phyloP scores from a whole-genome alignment of 495 filamentous ascomycete species.

The Stereocaulon alpinum region DNA sequence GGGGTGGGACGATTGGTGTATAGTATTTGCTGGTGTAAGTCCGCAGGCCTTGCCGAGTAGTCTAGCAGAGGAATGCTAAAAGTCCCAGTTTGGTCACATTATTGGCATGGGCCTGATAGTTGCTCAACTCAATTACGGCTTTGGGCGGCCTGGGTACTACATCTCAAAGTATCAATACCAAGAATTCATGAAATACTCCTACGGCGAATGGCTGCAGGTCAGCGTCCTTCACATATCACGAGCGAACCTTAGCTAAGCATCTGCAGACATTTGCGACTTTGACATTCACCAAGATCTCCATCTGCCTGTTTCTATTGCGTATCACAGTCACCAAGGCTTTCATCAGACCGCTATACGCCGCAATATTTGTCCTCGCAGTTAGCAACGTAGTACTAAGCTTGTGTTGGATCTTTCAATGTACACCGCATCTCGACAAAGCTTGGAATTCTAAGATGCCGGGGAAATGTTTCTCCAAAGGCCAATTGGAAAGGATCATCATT shows the following conservation, averaged over 20 bases:
- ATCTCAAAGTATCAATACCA: not conserved
- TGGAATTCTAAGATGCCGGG: conserved; percentile 12
- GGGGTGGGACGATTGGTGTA: conserved; percentile 15
- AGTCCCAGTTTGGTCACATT: not conserved
- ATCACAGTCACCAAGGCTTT: conserved; percentile 9
- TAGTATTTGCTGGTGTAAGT: conserved; percentile 1
- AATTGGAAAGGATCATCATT: conserved; percentile 20
- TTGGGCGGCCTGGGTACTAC: conserved; percentile 5
- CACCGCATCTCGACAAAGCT: conserved; percentile 8
- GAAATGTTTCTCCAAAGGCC: conserved; percentile 13
- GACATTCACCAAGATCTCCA: conserved; percentile 20
- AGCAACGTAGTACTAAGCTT: conserved; percentile 11
- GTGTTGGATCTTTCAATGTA: conserved; percentile 17
- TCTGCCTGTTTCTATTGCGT: conserved; percentile 17
- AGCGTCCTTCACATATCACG: not conserved
- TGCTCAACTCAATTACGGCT: not conserved
- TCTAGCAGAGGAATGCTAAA: too few relatives aligned
- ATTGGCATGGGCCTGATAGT: not conserved
- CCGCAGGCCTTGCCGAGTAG: not conserved
- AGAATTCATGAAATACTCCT: not conserved
- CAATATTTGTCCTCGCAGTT: conserved; percentile 5
- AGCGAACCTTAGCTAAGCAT: not conserved
- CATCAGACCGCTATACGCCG: conserved; percentile 9
- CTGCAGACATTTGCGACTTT: conserved; percentile 13
- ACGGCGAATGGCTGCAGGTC: conserved; percentile 6